Conservation (phyloP, 257 asterid species). For the Solanum lycopersicoides region DNA sequence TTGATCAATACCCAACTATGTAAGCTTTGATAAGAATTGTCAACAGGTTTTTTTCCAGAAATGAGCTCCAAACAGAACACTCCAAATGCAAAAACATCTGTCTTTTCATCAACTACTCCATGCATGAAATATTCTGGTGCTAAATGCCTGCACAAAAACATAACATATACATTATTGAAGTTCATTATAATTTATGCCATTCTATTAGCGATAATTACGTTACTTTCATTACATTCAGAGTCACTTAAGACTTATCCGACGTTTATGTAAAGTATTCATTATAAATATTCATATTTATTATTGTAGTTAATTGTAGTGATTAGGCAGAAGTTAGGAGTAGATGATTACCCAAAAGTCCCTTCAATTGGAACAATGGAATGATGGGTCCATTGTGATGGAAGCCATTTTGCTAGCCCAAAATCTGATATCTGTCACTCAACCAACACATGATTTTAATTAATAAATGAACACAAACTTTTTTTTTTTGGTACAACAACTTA, state of each 20-base stretch:
- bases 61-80: constrained; percentile 76
- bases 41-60: constrained; percentile 85
- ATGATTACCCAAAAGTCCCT: constrained; percentile 86
- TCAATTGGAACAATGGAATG: constrained; percentile 92
- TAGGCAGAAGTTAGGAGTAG: background rate
- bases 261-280: too few species aligned
- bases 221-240: background rate
- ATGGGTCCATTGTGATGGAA: constrained; percentile 95
- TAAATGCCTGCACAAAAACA: constrained; percentile 44
- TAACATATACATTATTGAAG: background rate
- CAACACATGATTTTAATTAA: background rate
- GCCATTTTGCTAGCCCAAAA: constrained; percentile 98
- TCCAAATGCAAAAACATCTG: constrained; percentile 95
- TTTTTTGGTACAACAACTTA: background rate
- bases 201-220: too few species aligned
- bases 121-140: constrained; percentile 99
- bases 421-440: constrained; percentile 61
- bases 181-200: background rate
- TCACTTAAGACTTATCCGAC: background rate
- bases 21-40: constrained; percentile 80
- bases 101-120: constrained; percentile 94
- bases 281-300: background rate
- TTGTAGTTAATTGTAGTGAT: background rate
- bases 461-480: background rate
- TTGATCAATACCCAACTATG: constrained; percentile 71